A percentile compares a stretch with the other conserved stretches of the same genome.
Evolutionary conservation across 331 rosid genomes (phyloP).

Genomic region (Quercus lobata): DNA sequence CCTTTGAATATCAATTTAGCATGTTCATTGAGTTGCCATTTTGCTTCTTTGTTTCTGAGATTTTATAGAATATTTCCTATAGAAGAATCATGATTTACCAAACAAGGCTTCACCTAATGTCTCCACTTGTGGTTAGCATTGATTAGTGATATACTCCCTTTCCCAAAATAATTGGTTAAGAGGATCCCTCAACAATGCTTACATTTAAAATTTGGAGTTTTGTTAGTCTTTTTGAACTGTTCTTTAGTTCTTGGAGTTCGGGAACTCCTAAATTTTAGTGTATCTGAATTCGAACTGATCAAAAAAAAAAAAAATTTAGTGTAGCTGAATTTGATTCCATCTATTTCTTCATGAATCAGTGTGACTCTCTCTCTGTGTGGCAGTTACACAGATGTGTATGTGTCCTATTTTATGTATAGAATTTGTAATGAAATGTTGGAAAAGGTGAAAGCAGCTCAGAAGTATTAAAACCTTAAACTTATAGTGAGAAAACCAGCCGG

Average conservation of each 20-base stretch:
- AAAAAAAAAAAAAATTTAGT: background rate
- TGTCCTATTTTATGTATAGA: background rate
- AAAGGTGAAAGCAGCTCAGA: background rate
- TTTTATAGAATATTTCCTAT: background rate
- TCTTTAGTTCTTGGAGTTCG: too few species aligned
- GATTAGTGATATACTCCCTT: background rate
- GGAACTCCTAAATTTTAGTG: too few species aligned
- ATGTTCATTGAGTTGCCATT: background rate
- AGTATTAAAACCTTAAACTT: background rate
- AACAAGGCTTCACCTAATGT: background rate
- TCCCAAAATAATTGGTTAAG: conserved; percentile 16
- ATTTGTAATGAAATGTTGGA: background rate
- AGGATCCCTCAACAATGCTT: conserved; percentile 34
- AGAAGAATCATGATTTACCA: background rate
- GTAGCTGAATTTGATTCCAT: background rate
- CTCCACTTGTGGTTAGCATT: conserved; percentile 15
- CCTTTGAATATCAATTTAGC: background rate
- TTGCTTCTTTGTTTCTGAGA: background rate
- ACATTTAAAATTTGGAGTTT: conserved; percentile 19
- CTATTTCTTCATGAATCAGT: background rate
- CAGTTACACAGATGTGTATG: background rate
- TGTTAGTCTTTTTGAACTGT: conserved; percentile 27
- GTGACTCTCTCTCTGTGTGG: too few species aligned
- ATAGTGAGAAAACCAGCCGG: background rate
- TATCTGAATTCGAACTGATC: background rate